These are phyloP conservation scores for Diplocarpon mali DNA, from an alignment of 2,329 filamentous ascomycete species.

Conservation along the genomic window DNA sequence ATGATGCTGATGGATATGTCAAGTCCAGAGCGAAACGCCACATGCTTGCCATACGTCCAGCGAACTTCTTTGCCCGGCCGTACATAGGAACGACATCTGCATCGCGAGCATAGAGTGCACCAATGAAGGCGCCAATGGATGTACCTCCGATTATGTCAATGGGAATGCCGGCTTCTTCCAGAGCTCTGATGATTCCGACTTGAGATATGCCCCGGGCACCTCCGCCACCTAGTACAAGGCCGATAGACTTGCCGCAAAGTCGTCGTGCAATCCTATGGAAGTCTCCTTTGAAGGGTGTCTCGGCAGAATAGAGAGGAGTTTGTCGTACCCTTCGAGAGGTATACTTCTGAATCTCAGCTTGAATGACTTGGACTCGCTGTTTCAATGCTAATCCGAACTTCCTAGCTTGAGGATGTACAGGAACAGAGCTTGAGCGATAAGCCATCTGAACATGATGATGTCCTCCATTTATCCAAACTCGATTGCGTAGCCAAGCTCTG, in stretches of 20 bases:
- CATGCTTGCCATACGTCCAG: constrained; percentile 96
- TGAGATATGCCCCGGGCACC: constrained; percentile 88
- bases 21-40: constrained; percentile 97
- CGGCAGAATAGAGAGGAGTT: constrained; percentile 77
- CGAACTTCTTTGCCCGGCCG: constrained; percentile 91
- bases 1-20: constrained; percentile 92
- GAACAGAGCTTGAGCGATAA: constrained; percentile 65
- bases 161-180: constrained; percentile 93
- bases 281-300: constrained; percentile 90
- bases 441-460: constrained; percentile 98
- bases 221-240: constrained; percentile 85
- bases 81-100: constrained; percentile 97
- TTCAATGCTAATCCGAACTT: constrained; percentile 80
- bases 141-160: constrained; percentile 94
- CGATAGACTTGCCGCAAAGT: constrained; percentile 87
- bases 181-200: constrained; percentile 83
- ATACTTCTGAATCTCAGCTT: constrained; percentile 97
- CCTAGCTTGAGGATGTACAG: constrained; percentile 62
- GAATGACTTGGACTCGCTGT: constrained; percentile 83
- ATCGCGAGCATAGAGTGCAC: constrained; percentile 88
- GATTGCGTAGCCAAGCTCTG: constrained; percentile 79
- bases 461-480: constrained; percentile 95
- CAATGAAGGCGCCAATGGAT: constrained; percentile 92
- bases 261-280: constrained; percentile 87
- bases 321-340: constrained; percentile 88